phyloP scores from a whole-genome alignment of 2,329 filamentous ascomycete species.

The Alternaria rosae region DNA sequence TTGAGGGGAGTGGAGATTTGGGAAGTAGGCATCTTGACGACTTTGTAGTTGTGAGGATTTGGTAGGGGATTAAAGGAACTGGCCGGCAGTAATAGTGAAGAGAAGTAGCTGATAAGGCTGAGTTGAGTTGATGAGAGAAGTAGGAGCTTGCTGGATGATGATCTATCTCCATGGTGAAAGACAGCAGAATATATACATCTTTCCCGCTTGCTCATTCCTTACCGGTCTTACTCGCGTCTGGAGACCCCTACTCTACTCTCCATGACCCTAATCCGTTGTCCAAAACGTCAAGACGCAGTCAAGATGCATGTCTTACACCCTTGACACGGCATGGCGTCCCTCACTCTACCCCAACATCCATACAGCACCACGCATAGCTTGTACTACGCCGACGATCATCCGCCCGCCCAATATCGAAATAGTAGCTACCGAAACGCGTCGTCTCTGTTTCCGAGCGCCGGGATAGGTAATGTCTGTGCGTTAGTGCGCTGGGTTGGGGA shows the following conservation, averaged over 20 bases:
- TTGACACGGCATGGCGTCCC: slow-evolving; percentile 7
- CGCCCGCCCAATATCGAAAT: slow-evolving; percentile 10
- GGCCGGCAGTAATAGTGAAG: slow-evolving; percentile 1
- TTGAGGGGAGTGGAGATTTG: slow-evolving; percentile 47
- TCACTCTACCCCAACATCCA: slow-evolving; percentile 1
- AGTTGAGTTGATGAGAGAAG: slow-evolving; percentile 3
- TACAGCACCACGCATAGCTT: slow-evolving; percentile 4
- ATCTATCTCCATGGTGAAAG: background rate
- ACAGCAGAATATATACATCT: slow-evolving; percentile 14
- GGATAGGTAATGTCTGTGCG: slow-evolving; percentile 15
- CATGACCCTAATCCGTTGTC: background rate
- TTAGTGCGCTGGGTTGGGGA: background rate
- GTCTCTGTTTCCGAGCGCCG: slow-evolving; percentile 5
- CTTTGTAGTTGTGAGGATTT: background rate
- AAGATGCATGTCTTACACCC: slow-evolving; percentile 14
- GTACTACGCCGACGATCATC: slow-evolving; percentile 11
- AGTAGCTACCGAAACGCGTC: slow-evolving; percentile 24
- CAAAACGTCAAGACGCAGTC: slow-evolving; percentile 16
- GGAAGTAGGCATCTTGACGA: slow-evolving; percentile 46
- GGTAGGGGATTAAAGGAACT: background rate
- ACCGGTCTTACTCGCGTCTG: background rate
- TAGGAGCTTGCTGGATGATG: slow-evolving; percentile 11
- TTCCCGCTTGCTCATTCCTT: background rate
- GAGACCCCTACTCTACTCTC: background rate
- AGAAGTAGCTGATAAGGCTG: background rate